Base-by-base conservation (phyloP, 2,329 filamentous ascomycete genomes). In the Fusarium sp. region DNA sequence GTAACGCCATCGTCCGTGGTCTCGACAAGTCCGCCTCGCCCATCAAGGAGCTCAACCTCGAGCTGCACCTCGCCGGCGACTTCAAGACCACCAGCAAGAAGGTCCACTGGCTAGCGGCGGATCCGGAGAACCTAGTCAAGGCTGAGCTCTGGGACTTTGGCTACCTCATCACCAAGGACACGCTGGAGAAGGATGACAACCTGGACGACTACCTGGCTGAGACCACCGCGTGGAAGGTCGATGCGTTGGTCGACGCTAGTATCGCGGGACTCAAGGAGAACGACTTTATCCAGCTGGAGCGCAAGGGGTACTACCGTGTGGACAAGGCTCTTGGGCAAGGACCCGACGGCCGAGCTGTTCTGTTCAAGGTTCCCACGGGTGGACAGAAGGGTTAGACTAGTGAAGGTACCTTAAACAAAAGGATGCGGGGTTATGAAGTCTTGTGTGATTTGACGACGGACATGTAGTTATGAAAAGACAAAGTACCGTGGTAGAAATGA, bases 51-150 rank as follows among this genome's bases (percentile, higher is more conserved):
- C 87, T 97, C 42, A 92, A 93, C 65, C 86, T 96, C 60, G 94
- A 97, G 83, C 90, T 98, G n/a, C 92, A 98, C 82, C 89, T 98
- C 55, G 90, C 93, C 77, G 95, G 95, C 62, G 95, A 98, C 81
- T 93, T 98, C 82, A 97, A 97, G 87, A 92, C 93, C 79, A 98
- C 95, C 0, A 91, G 94, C 79, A 98, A 98, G 90, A 98, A 98
- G 87, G 90, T 98, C 41, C 98, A 95, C 2, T 98, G 95, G 95
- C 86, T 98, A 53, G 92, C 94, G 4, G 89, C 88, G 2, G 90
- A 93, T 74, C 89, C 89, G 48, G 93, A 95, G 84, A 89, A 92
- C 65, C 88, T 97, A 1, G 87, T 97, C 20, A 91, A 91, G 13
- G 91, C 96, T 28, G 93, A 97, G 82, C 88, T 97, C 16, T 95